Percentiles rank a stretch among this genome's conserved stretches.
Evolutionary conservation across 306 rosid species (phyloP).

Genomic region (Trifolium subterraneum): DNA sequence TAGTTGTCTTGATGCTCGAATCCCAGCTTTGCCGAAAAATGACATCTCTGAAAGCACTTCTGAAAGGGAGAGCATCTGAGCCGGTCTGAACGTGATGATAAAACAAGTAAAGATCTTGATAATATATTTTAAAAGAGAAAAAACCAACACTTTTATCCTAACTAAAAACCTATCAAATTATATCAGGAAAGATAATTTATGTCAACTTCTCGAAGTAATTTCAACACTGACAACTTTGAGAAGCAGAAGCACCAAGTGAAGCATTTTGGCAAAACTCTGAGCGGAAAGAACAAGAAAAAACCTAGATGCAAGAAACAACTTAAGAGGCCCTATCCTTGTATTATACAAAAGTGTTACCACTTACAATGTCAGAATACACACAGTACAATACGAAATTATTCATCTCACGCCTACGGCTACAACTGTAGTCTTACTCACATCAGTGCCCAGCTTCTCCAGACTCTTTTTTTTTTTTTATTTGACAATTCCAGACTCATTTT

Average conservation of each 20-base stretch:
- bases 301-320: constrained; percentile 28
- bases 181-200: constrained; percentile 29
- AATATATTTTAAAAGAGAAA: constrained; percentile 36
- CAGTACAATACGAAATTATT: not conserved
- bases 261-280: constrained; percentile 32
- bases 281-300: constrained; percentile 23
- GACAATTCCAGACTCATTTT: too few species aligned
- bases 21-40: constrained; percentile 62
- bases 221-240: constrained; percentile 6
- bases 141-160: constrained; percentile 18
- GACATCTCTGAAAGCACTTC: constrained; percentile 84
- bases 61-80: constrained; percentile 81
- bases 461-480: too few species aligned
- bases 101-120: constrained; percentile 33
- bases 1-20: constrained; percentile 49
- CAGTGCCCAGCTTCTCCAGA: constrained; percentile 10
- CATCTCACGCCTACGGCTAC: not conserved
- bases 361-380: not conserved
- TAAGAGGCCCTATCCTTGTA: not conserved
- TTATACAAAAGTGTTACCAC: not conserved
- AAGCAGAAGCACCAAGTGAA: constrained; percentile 26
- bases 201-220: constrained; percentile 29
- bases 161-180: constrained; percentile 30
- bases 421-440: constrained; percentile 18
- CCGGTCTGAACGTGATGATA: constrained; percentile 65